A percentile compares a stretch with the other conserved stretches of the same genome.
Conservation (phyloP, 2,329 filamentous ascomycete species). For the Dryadomyces quercus-mongolicae region DNA sequence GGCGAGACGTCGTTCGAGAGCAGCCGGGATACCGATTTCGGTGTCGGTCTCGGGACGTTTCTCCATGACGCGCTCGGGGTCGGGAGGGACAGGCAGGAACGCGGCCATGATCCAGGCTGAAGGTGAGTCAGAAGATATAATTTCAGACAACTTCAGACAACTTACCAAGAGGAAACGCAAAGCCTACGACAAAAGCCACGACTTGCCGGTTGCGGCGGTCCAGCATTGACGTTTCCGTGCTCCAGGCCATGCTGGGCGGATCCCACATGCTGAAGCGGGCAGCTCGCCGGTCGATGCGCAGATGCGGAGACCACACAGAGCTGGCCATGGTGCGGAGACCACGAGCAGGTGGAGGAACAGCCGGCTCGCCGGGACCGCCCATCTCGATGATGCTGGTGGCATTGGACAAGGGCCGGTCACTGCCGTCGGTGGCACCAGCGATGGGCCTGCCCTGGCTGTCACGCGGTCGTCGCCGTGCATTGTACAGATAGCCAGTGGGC, state of each 20-base stretch:
- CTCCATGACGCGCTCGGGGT: conserved; percentile 38
- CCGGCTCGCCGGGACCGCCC: not conserved
- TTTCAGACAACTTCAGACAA: conserved; percentile 10
- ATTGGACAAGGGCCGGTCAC: conserved; percentile 16
- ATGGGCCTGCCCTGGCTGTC: conserved; percentile 19
- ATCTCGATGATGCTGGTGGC: conserved; percentile 36
- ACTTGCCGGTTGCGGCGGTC: conserved; percentile 64
- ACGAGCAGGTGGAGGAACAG: conserved; percentile 2
- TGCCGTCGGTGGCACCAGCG: not conserved
- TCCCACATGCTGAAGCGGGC: conserved; percentile 55
- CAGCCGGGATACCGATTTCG: conserved; percentile 24
- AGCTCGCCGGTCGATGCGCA: conserved; percentile 50
- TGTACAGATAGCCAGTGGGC: conserved; percentile 37
- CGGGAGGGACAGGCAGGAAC: conserved; percentile 56
- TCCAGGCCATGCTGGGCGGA: conserved; percentile 58
- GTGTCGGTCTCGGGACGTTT: conserved; percentile 30
- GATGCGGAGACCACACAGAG: conserved; percentile 62
- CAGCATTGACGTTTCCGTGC: conserved; percentile 41
- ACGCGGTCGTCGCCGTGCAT: conserved; percentile 30
- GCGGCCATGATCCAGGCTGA: conserved; percentile 67
- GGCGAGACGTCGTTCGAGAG: conserved; percentile 21
- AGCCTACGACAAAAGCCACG: conserved; percentile 62
- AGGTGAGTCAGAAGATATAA: not conserved
- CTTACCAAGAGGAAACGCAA: conserved; percentile 63
- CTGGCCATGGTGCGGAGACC: conserved; percentile 37